Percentiles rank a stretch among this genome's conserved stretches.
Evolutionary conservation across 257 asterid genomes (phyloP).

Genomic region (Perilla frutescens): DNA sequence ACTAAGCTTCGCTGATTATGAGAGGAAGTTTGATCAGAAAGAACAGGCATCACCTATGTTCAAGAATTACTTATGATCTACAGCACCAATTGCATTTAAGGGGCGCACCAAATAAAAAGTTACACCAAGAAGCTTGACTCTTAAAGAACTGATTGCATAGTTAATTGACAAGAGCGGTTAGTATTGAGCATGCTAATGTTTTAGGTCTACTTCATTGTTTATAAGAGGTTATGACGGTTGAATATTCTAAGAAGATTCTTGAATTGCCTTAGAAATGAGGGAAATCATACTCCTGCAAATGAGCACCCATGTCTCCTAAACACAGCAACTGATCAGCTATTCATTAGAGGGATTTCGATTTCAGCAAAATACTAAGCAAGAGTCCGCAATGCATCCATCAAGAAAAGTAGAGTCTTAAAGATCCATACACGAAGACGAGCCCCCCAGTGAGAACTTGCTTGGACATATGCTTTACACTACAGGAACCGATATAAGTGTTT

Average conservation of each 20-base stretch:
- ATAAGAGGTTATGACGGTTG: not conserved
- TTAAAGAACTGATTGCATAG: no score
- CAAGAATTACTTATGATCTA: not conserved
- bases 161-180: not conserved
- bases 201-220: not conserved
- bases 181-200: not conserved
- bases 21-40: not conserved
- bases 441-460: not conserved
- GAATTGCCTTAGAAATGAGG: not conserved
- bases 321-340: not conserved
- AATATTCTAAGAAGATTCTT: not conserved
- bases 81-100: conserved; percentile 5
- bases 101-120: not conserved
- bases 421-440: not conserved
- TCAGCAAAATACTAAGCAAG: not conserved
- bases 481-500: not conserved
- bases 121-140: not conserved
- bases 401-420: no score
- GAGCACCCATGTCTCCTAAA: not conserved
- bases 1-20: no score
- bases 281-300: not conserved
- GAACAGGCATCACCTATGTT: not conserved
- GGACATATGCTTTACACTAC: not conserved
- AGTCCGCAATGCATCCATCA: not conserved
- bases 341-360: not conserved